These are phyloP conservation scores for Mycena albidolilacea DNA, from an alignment of 768 basidiomycete genomes.

Conservation along the genomic window DNA sequence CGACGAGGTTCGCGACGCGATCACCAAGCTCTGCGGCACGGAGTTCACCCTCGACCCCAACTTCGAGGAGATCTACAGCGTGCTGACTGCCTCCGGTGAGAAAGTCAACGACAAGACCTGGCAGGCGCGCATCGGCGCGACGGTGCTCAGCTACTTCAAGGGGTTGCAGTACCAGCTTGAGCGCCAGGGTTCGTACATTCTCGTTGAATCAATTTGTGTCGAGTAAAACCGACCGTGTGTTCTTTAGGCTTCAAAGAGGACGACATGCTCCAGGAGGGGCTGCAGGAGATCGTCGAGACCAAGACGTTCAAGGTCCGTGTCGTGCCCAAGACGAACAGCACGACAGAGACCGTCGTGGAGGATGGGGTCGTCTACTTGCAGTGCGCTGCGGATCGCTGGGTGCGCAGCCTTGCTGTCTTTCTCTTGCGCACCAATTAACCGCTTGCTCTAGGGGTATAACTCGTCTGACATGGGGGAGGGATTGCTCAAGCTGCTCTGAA, in stretches of 20 bases:
- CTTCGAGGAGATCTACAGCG: constrained; percentile 53
- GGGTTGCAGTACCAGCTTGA: constrained; percentile 51
- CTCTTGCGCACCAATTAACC: not conserved
- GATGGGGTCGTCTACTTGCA: constrained; percentile 56
- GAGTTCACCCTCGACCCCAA: constrained; percentile 56
- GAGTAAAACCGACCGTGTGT: constrained; percentile 8
- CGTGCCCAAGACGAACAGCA: constrained; percentile 48
- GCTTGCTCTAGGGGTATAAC: constrained; percentile 40
- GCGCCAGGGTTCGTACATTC: constrained; percentile 39
- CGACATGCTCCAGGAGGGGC: constrained; percentile 59
- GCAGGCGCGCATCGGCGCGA: constrained; percentile 47
- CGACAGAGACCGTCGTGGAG: constrained; percentile 52
- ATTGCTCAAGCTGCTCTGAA: constrained; percentile 46
- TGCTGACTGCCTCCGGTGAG: constrained; percentile 42
- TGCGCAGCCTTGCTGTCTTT: constrained; percentile 32
- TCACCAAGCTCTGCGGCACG: constrained; percentile 48
- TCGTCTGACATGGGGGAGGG: constrained; percentile 41
- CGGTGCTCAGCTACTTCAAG: constrained; percentile 50
- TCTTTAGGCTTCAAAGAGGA: constrained; percentile 52
- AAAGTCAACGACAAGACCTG: constrained; percentile 44
- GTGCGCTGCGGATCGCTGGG: constrained; percentile 3
- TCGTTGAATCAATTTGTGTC: not conserved
- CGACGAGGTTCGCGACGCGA: constrained; percentile 46
- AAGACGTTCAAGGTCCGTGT: constrained; percentile 57
- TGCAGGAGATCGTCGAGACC: constrained; percentile 50